Evolutionary conservation across 345 rosid genomes (phyloP), one percentile per base, ranked within the genome.

Genomic region (Streptanthus diversifolius): DNA sequence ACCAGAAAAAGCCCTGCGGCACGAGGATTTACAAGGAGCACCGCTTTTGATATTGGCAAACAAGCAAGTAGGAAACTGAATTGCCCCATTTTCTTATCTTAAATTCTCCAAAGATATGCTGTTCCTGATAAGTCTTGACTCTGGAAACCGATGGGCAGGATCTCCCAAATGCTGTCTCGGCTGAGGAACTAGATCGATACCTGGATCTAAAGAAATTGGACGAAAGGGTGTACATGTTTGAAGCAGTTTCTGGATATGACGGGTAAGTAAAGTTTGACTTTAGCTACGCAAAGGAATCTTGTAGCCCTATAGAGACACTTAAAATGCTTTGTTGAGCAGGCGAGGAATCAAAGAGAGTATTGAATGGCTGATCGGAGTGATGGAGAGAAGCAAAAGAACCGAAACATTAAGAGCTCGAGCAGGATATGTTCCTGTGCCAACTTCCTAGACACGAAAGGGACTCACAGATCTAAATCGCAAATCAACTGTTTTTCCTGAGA

Each of bases 301-400:
- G 17, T 17, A 48, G 9, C 68, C 22, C n/a, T 40, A 3, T 19
- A 30, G 17, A 51, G 47, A 52, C 37, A 43, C 37, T 39, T 29
- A 14, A 21, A 39, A 21, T 6, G 45, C n/a, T 47, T 18, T 25
- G 12, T n/a, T 21, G 22, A 70, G 84, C 89, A 93, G 98, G 78
- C 70, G 82, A 76, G 98, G 98, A 54, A 90, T 93, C 36, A 95
- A 89, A 77, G 96, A 83, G 74, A 81, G 98, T 58, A 82, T 90
- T 18, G 97, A 90, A 68, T 90, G 99, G 98, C 84, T 95, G 27
- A 86, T 90, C 11, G 91, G 84, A 35, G 98, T 87, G 74, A 95
- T 95, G 98, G 96, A 88, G 78, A 87, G 91, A 82, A 91, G 98
- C 92, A 95, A 88, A 85, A 89, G 99, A 85, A 88, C 96, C 3